phyloP scores from a whole-genome alignment of 805 yeast genomes.

The Candida quercuum region DNA sequence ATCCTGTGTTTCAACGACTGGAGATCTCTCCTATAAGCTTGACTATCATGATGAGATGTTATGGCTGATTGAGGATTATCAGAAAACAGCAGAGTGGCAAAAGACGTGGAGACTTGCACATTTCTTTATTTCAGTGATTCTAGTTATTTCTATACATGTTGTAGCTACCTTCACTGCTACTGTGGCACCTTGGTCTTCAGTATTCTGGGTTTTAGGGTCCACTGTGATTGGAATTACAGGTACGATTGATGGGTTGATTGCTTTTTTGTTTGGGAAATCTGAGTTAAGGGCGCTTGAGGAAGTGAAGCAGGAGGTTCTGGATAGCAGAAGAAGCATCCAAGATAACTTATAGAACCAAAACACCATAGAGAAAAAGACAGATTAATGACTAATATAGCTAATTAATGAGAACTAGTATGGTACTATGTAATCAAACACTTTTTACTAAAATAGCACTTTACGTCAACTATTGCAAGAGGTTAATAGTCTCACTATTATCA shows the following conservation, averaged over 20 bases:
- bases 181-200: slow-evolving; percentile 54
- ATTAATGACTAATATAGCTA: no score
- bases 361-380: no score
- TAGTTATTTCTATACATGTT: slow-evolving; percentile 48
- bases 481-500: no score
- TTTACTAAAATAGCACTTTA: no score
- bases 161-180: slow-evolving; percentile 55
- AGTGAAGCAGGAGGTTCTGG: slow-evolving; percentile 62
- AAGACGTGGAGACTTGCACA: slow-evolving; percentile 60
- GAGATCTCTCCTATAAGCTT: not conserved
- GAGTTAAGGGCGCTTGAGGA: slow-evolving; percentile 77
- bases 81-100: slow-evolving; percentile 53
- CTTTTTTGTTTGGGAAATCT: slow-evolving; percentile 71
- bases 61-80: slow-evolving; percentile 40
- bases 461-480: no score
- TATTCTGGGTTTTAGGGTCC: slow-evolving; percentile 57
- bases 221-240: slow-evolving; percentile 61
- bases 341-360: not conserved
- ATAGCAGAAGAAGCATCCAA: slow-evolving; percentile 11
- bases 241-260: slow-evolving; percentile 68
- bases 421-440: no score
- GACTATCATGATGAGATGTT: slow-evolving; percentile 44
- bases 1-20: slow-evolving; percentile 2
- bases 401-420: no score
- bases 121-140: slow-evolving; percentile 48